These are phyloP conservation scores for Roridomyces roridus DNA, from an alignment of 768 basidiomycete species.

Conservation along the genomic window DNA sequence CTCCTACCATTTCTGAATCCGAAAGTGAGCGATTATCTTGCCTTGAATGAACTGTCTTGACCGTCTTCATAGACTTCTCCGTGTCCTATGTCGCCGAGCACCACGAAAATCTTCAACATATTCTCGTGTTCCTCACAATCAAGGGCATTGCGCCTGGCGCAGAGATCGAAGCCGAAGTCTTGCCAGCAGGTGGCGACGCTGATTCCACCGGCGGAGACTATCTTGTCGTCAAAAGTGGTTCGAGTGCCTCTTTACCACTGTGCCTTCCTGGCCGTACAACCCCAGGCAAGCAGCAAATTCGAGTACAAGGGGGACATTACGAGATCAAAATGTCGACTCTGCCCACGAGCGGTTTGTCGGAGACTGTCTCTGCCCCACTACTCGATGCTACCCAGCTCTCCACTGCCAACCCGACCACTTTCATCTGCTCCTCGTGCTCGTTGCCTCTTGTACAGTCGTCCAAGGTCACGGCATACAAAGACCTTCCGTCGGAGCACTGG, in stretches of 20 bases:
- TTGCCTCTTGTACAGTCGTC: conserved; percentile 71
- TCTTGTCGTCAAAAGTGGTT: conserved; percentile 67
- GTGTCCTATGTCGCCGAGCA: conserved; percentile 70
- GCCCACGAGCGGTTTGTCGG: conserved; percentile 29
- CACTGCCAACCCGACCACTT: conserved; percentile 60
- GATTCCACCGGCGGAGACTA: conserved; percentile 52
- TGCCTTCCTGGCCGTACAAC: conserved; percentile 60
- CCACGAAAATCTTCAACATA: conserved; percentile 83
- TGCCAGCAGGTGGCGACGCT: conserved; percentile 49
- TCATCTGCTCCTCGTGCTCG: conserved; percentile 82
- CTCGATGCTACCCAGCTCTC: conserved; percentile 76
- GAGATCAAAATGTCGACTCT: conserved; percentile 71
- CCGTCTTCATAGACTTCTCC: conserved; percentile 40
- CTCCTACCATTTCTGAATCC: conserved; percentile 18
- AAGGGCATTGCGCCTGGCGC: conserved; percentile 53
- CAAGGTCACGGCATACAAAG: conserved; percentile 64
- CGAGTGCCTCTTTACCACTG: conserved; percentile 62
- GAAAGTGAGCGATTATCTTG: conserved; percentile 24
- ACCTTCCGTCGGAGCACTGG: conserved; percentile 97
- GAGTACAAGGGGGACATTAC: conserved; percentile 61
- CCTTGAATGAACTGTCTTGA: conserved; percentile 7
- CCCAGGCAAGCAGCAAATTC: conserved; percentile 67
- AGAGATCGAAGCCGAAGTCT: conserved; percentile 71
- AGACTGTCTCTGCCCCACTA: conserved; percentile 47
- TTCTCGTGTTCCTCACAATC: conserved; percentile 76